Base-by-base conservation (phyloP, 306 rosid species). In the Prunus fruticosa region DNA sequence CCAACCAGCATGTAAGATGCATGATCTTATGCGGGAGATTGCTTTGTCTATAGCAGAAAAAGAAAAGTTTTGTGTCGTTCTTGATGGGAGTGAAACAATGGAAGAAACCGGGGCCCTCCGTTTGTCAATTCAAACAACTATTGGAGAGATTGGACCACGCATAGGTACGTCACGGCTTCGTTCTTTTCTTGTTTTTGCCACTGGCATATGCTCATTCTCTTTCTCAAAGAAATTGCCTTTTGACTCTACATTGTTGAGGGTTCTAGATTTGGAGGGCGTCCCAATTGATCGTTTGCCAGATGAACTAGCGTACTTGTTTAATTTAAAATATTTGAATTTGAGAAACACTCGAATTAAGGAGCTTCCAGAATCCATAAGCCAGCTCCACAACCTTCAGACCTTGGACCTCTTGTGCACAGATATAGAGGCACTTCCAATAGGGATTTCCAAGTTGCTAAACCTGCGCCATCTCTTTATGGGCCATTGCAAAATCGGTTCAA, bases 321-420 rank as follows among this genome's bases (percentile, higher is more conserved):
- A 80, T 27, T 68, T 80, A 8, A 58, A 71, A 51, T 69, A 69
- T 41, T 7, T 80, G 13, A 68, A 69, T 28, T 49, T 75, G 66
- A 53, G 25, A 6, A 25, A 45, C 22, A 80, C 83, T 34, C 18
- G 3, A 12, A 20, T 75, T 23, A 41, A 15, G 49, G 46, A 75
- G 53, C 80, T 80, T 25, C 84, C 76, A 18, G 66, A 75, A 23
- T 75, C 80, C 46, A 80, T 80, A 15, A 62, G 84, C 23, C 27
- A 23, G 20, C 72, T 75, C 16, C 15, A 12, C 20, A 76, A 80
- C 50, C 76, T 80, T 23, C 76, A 62, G 43, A 75, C 67, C 32
- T 45, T 80, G 43, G 46, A 72, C 77, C 10, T 78, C 15, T 6
- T 3, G 3, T 0, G 3, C 6, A 68, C 51, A 46, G 2, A 54